These are phyloP conservation scores for Spathaspora girioi DNA, from an alignment of 805 yeast species.

Conservation along the genomic window DNA sequence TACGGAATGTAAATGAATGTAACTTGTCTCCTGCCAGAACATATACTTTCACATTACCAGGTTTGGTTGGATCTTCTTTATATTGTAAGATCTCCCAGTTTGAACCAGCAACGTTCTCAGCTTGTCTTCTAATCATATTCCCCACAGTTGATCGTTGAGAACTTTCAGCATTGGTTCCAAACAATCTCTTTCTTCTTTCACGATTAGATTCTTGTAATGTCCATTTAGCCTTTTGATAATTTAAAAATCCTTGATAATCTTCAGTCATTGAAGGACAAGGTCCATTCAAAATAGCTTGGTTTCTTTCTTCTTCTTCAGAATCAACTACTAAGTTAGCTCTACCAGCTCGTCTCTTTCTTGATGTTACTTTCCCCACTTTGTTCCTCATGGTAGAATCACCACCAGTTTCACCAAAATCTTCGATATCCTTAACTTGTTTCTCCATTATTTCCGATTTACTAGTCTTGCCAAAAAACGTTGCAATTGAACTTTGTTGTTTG, in stretches of 20 bases:
- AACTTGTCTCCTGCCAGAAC: constrained; percentile 67
- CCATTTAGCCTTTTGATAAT: constrained; percentile 88
- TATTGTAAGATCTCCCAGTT: constrained; percentile 87
- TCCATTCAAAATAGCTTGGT: constrained; percentile 45
- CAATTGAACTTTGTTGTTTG: constrained; percentile 66
- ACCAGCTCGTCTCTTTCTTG: constrained; percentile 40
- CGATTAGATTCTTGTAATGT: constrained; percentile 67
- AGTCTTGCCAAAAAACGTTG: constrained; percentile 51
- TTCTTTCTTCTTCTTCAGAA: constrained; percentile 45
- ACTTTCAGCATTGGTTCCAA: constrained; percentile 61
- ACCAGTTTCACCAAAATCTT: constrained; percentile 55
- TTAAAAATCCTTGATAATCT: constrained; percentile 66
- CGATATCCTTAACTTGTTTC: constrained; percentile 58
- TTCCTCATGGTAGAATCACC: constrained; percentile 22
- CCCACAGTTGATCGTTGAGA: constrained; percentile 61
- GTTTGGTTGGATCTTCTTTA: constrained; percentile 45
- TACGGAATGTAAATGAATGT: constrained; percentile 67
- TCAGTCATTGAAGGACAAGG: constrained; percentile 63
- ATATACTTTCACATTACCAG: constrained; percentile 77
- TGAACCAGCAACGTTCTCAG: constrained; percentile 70
- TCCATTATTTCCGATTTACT: constrained; percentile 37
- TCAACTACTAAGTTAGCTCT: constrained; percentile 17
- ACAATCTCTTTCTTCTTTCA: constrained; percentile 67
- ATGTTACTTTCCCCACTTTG: constrained; percentile 44
- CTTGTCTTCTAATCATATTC: constrained; percentile 68